Evolutionary conservation across 2,329 filamentous ascomycete species (phyloP).

Genomic region (Rhexocercosporidium sp.): DNA sequence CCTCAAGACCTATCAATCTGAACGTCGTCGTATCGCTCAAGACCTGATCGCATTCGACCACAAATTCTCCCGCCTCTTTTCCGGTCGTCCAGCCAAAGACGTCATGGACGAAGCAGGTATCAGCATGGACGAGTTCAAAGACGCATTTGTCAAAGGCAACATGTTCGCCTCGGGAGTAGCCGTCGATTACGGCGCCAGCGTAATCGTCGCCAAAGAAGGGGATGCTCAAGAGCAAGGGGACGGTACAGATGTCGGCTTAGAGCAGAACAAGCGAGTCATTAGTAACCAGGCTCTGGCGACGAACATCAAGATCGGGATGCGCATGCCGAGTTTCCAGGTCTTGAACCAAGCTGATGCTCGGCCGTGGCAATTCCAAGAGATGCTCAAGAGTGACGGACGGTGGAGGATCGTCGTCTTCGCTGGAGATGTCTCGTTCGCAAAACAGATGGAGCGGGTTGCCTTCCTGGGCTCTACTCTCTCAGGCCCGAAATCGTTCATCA

Average conservation of each 20-base stretch:
- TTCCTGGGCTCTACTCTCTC: constrained; percentile 53
- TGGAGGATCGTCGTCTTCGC: constrained; percentile 67
- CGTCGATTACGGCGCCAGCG: constrained; percentile 62
- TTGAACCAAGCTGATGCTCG: constrained; percentile 59
- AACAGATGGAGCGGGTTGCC: constrained; percentile 52
- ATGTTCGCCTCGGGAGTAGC: constrained; percentile 62
- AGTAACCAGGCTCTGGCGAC: constrained; percentile 38
- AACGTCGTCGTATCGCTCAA: constrained; percentile 66
- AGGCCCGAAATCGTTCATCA: constrained; percentile 48
- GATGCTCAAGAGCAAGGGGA: constrained; percentile 51
- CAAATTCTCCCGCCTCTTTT: constrained; percentile 60
- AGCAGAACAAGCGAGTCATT: constrained; percentile 59
- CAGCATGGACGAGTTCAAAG: constrained; percentile 66
- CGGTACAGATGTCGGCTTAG: constrained; percentile 54
- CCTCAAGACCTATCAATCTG: constrained; percentile 65
- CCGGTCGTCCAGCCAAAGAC: constrained; percentile 57
- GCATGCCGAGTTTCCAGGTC: constrained; percentile 63
- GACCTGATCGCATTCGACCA: constrained; percentile 70
- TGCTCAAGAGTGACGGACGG: constrained; percentile 59
- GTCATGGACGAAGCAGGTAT: constrained; percentile 53
- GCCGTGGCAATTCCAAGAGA: constrained; percentile 64
- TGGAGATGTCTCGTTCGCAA: constrained; percentile 55
- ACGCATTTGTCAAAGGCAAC: constrained; percentile 63
- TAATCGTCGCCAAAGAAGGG: constrained; percentile 60
- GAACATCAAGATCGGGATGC: constrained; percentile 54